phyloP scores from a whole-genome alignment of 176 grass and related monocot species.

The Cenchrus americanus region DNA sequence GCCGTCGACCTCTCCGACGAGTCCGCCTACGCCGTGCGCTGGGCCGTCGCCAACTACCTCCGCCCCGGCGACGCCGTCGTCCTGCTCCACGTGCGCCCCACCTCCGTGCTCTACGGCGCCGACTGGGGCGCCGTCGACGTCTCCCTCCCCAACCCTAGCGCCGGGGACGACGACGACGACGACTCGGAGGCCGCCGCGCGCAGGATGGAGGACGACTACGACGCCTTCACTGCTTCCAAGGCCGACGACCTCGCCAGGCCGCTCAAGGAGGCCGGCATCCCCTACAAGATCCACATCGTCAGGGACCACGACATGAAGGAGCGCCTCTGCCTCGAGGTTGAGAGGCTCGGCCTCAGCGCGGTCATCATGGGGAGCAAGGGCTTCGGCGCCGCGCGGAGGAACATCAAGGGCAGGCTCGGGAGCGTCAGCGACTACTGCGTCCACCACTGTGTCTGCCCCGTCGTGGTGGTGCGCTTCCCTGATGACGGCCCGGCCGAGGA shows the following conservation, averaged over 20 bases:
- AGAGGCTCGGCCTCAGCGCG: conserved; percentile 83
- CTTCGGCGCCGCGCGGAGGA: conserved; percentile 67
- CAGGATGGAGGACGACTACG: conserved; percentile 84
- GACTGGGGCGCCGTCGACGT: conserved; percentile 88
- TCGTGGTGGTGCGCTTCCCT: conserved; percentile 84
- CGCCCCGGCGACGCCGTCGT: conserved; percentile 91
- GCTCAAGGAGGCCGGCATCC: conserved; percentile 70
- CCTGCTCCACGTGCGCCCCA: conserved; percentile 89
- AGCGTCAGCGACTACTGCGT: conserved; percentile 98
- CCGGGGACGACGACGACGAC: conserved; percentile 42
- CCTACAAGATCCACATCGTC: conserved; percentile 92
- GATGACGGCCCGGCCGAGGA: conserved; percentile 48
- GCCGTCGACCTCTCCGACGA: conserved; percentile 92
- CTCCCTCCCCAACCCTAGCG: conserved; percentile 50
- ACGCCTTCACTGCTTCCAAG: conserved; percentile 73
- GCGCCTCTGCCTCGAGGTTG: conserved; percentile 97
- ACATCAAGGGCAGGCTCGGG: conserved; percentile 79
- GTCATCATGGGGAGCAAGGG: conserved; percentile 98
- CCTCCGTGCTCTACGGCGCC: conserved; percentile 86
- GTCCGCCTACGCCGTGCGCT: conserved; percentile 75
- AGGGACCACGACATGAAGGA: conserved; percentile 99
- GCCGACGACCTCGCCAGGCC: conserved; percentile 78
- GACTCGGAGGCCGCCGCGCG: conserved; percentile 63
- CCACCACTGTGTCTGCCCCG: conserved; percentile 93
- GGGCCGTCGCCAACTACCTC: conserved; percentile 96